These are phyloP conservation scores for Chaetomiaceae sp. DNA, from an alignment of 2,329 filamentous ascomycete species.

Conservation along the genomic window DNA sequence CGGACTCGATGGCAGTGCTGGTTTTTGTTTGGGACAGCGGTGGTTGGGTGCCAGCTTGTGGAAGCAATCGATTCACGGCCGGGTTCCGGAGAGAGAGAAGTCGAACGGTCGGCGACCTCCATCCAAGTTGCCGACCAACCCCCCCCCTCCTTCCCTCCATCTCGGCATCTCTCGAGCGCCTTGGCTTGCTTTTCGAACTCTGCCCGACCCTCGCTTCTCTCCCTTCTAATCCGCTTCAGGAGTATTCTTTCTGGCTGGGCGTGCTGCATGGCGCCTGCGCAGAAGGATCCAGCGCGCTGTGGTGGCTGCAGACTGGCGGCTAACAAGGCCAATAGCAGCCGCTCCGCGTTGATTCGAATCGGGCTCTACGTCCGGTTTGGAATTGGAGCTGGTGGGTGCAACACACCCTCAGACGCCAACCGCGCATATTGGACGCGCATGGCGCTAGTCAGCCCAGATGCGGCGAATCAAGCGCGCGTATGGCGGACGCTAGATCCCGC, in stretches of 20 bases:
- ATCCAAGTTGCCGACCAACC: background rate
- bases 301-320: conserved; percentile 19
- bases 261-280: conserved; percentile 7
- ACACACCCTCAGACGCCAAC: conserved; percentile 2
- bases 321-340: conserved; percentile 12
- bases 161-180: too few relatives aligned
- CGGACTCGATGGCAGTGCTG: conserved; percentile 7
- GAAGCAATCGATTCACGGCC: too few relatives aligned
- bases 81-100: too few relatives aligned
- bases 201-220: background rate
- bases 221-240: background rate
- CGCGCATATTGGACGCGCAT: conserved; percentile 8
- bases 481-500: background rate
- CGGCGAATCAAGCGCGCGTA: conserved; percentile 12
- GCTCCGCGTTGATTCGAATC: background rate
- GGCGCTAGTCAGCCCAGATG: background rate
- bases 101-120: background rate
- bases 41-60: too few relatives aligned
- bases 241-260: background rate
- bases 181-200: too few relatives aligned
- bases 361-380: background rate
- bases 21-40: too few relatives aligned
- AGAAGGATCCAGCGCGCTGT: conserved; percentile 6
- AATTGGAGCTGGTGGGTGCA: conserved; percentile 5
- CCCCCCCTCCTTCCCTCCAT: too few relatives aligned